Evolutionary conservation across 352 stramenopile species (phyloP).

Genomic region (Phytophthora pistaciae): DNA sequence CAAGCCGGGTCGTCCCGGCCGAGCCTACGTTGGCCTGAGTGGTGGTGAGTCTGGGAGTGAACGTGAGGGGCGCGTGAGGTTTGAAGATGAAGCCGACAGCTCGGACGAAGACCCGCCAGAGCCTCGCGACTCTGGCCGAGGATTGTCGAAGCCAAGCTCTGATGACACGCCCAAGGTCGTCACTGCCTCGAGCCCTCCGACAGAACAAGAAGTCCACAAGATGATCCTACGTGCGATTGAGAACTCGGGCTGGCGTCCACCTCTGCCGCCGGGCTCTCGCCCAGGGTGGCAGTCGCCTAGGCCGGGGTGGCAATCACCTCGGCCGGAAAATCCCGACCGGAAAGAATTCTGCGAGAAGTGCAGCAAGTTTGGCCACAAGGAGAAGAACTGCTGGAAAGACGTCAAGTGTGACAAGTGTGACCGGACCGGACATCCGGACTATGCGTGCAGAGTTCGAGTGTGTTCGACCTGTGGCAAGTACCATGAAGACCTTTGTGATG

Average conservation of each 20-base stretch:
- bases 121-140: not conserved
- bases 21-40: not conserved
- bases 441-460: not conserved
- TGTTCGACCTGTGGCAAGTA: not conserved
- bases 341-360: conserved; percentile 4
- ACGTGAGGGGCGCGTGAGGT: not conserved
- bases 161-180: not conserved
- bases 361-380: not conserved
- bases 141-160: not conserved
- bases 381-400: conserved; percentile 3
- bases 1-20: not conserved
- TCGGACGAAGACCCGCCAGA: not conserved
- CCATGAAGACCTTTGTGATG: not conserved
- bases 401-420: not conserved
- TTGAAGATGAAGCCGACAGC: not conserved
- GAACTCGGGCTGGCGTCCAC: not conserved
- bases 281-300: not conserved
- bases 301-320: not conserved
- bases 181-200: not conserved
- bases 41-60: not conserved
- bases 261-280: not conserved
- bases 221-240: not conserved
- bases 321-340: not conserved
- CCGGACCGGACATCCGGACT: not conserved
- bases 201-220: not conserved